Conservation (phyloP, 352 stramenopile genomes). For the Phytophthora pinifolia region DNA sequence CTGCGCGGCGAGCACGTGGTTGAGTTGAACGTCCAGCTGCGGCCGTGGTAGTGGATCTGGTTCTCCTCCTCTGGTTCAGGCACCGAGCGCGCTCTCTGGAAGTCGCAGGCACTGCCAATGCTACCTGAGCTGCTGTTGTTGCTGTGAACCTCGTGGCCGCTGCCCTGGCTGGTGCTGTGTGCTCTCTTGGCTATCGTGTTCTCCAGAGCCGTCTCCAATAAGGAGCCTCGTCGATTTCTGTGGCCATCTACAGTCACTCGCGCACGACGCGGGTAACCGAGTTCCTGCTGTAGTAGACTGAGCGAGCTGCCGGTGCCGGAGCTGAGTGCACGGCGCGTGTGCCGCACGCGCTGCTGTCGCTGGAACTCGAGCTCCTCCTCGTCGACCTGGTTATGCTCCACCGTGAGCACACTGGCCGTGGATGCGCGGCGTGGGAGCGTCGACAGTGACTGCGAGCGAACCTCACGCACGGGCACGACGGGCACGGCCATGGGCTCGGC, state of each 20-base stretch:
- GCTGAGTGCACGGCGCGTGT: conserved; percentile 56
- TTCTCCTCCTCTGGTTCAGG: conserved; percentile 35
- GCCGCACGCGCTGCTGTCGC: conserved; percentile 22
- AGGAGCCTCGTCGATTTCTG: conserved; percentile 36
- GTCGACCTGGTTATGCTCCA: conserved; percentile 8
- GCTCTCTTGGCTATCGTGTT: conserved; percentile 21
- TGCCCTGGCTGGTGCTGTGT: conserved; percentile 30
- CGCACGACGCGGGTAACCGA: conserved; percentile 56
- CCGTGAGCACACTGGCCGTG: conserved; percentile 30
- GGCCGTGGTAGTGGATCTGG: conserved; percentile 20
- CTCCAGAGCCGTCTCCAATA: conserved; percentile 36
- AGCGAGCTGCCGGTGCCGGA: conserved; percentile 44
- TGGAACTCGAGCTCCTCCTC: conserved; percentile 29
- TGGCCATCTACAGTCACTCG: conserved; percentile 15
- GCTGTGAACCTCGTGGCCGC: conserved; percentile 8
- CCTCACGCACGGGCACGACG: conserved; percentile 29
- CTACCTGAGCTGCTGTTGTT: conserved; percentile 27
- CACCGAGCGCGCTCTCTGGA: conserved; percentile 24
- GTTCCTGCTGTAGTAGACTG: conserved; percentile 72
- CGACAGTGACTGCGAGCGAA: conserved; percentile 49
- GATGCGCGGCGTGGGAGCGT: conserved; percentile 26
- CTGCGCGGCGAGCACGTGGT: conserved; percentile 27
- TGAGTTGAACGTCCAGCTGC: conserved; percentile 33
- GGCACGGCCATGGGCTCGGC: conserved; percentile 21
- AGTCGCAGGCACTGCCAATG: conserved; percentile 20